phyloP scores from a whole-genome alignment of 352 stramenopile genomes.

The Halophytophthora batemanensis region DNA sequence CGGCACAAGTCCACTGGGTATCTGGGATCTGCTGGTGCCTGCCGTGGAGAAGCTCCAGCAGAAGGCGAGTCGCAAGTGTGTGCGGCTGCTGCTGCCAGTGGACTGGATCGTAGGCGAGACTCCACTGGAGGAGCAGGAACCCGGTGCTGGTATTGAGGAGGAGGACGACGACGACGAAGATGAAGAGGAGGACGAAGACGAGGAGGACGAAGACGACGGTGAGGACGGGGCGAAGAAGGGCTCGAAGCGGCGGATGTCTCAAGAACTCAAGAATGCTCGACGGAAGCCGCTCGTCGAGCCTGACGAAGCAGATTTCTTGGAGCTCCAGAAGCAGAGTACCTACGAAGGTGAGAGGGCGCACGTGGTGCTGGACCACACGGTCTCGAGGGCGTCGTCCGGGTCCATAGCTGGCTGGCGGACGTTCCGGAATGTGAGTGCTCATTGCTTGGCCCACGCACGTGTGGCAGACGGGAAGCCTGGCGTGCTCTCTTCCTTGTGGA shows the following conservation, averaged over 20 bases:
- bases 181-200: conserved; percentile 32
- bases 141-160: conserved; percentile 17
- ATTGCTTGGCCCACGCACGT: conserved; percentile 18
- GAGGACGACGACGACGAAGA: conserved; percentile 41
- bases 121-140: conserved; percentile 41
- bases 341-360: conserved; percentile 48
- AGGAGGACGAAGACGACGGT: conserved; percentile 15
- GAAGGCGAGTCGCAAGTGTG: conserved; percentile 61
- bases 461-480: conserved; percentile 19
- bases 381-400: not conserved
- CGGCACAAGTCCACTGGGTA: conserved; percentile 1
- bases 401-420: conserved; percentile 14
- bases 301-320: conserved; percentile 26
- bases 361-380: conserved; percentile 20
- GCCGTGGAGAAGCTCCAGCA: conserved; percentile 55
- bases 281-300: conserved; percentile 30
- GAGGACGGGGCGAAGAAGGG: conserved; percentile 17
- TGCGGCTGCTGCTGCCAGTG: conserved; percentile 51
- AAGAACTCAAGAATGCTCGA: conserved; percentile 8
- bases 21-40: conserved; percentile 35
- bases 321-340: conserved; percentile 14
- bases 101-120: conserved; percentile 61
- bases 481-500: conserved; percentile 17
- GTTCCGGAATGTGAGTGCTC: conserved; percentile 17
- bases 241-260: conserved; percentile 13